Base-by-base conservation (phyloP, 768 basidiomycete species). In the Boletus subparvulus region DNA sequence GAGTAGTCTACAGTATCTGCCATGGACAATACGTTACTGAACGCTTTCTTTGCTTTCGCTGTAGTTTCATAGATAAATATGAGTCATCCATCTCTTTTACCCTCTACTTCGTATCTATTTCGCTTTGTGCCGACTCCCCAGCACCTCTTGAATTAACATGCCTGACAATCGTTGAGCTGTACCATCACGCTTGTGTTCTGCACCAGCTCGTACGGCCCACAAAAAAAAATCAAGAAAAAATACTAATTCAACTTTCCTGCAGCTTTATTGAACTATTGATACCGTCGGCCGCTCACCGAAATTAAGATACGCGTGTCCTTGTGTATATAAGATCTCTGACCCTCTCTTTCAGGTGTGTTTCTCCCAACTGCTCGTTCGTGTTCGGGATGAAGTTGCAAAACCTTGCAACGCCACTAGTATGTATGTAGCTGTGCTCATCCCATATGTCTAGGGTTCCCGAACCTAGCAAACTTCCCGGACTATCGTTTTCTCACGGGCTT, bases 401-500 rank as follows among this genome's bases (percentile, higher is more conserved):
- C 21, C 24, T 63, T 35, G 44, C 21, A 11, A 24, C 46, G 11
- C 8, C 21, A 21, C 21, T 21, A 21, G 21, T 21, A 21, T 21
- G 21, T n/a, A n/a, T n/a, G n/a, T 61, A 4, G 35, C 39, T 21
- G 43, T 37, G 6, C 52, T 66, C 30, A 11, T 55, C 40, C 43
- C 66, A 35, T 47, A 11, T 24, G 33, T 43, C 14, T 51, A 9
- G 66, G 61, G 1, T 63, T 63, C 40, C 48, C 59, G 10, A 52
- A 56, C 42, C 47, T 68, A 12, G 47, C 21, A 30, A 40, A 55
- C 42, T 68, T 67, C 19, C 63, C 60, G 0, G 56, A 59, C 28
- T 26, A 68, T 43, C 66, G 60, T 49, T 68, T 66, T 1, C 61
- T 67, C n/a, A 56, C 51, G 0, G 66, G 66, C 8, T 33, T 67